These are phyloP conservation scores for Aspergillus neoniger DNA, from an alignment of 2,329 filamentous ascomycete genomes.

Conservation along the genomic window DNA sequence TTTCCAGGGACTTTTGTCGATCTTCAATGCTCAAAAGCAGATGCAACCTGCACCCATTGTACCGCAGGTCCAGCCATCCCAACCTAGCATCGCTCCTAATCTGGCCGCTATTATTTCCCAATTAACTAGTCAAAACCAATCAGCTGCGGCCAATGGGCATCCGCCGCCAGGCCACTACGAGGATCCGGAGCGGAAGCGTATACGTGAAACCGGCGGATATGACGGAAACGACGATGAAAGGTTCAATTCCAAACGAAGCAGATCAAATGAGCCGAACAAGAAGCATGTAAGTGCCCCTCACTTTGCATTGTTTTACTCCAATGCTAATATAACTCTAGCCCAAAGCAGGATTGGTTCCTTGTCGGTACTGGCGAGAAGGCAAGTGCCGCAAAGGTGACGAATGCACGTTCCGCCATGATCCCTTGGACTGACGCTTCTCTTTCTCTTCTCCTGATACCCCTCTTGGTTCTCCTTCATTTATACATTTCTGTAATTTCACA, in stretches of 20 bases:
- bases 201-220: slow-evolving; percentile 36
- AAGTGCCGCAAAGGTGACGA: slow-evolving; percentile 56
- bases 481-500: slow-evolving; percentile 13
- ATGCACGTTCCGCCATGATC: slow-evolving; percentile 54
- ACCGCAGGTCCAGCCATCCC: slow-evolving; percentile 29
- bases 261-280: slow-evolving; percentile 36
- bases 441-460: slow-evolving; percentile 21
- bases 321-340: slow-evolving; percentile 32
- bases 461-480: slow-evolving; percentile 8
- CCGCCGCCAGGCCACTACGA: slow-evolving; percentile 34
- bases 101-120: slow-evolving; percentile 40
- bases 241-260: slow-evolving; percentile 39
- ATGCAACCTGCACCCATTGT: slow-evolving; percentile 34
- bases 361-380: slow-evolving; percentile 57
- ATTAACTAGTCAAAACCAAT: slow-evolving; percentile 30
- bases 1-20: slow-evolving; percentile 42
- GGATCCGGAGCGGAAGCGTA: slow-evolving; percentile 45
- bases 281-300: slow-evolving; percentile 37
- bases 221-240: slow-evolving; percentile 36
- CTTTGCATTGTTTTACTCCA: not conserved
- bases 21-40: slow-evolving; percentile 42
- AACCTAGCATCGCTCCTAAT: slow-evolving; percentile 34
- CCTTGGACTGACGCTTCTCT: slow-evolving; percentile 15
- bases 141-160: slow-evolving; percentile 12
- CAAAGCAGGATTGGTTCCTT: slow-evolving; percentile 49